Evolutionary conservation across 768 basidiomycete genomes (phyloP), one percentile per base, ranked within the genome.

Genomic region (Kwoniella heveanensis): DNA sequence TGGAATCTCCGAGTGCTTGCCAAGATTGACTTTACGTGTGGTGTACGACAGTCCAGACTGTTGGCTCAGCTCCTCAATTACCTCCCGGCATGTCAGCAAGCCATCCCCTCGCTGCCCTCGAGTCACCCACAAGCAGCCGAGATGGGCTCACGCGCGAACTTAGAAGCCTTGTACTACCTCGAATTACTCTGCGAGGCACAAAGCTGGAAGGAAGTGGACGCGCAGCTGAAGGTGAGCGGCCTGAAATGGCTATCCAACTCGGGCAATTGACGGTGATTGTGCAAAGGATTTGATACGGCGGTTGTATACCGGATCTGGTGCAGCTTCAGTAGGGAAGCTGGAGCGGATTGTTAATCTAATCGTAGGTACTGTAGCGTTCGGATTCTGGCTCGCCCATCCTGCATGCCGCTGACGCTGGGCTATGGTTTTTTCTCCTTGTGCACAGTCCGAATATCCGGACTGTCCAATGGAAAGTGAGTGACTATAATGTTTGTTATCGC

Each of bases 311-410:
- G 25, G n/a, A n/a, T 24, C 44, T 9, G 5, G 2, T 24, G n/a
- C 12, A 22, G 26, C 12, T 1, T 26, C 44, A 24, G 49, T 27
- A 3, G 30, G 57, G 27, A 58, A 36, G 36, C n/a, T 58, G 26
- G 57, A 58, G 25, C n/a, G 48, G 8, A 25, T 58, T 2, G 12
- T 27, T 7, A 58, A 58, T 36, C 57, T 58, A 12, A 1, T 58
- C 29, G 57, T 58, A 2, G 26, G 57, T 25, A 10, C 22, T 0
- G 21, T 39, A 5, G 12, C 12, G 24, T 55, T 22, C 9, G n/a
- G n/a, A 22, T 12, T 2, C 36, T 22, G 36, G 10, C 7, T 21
- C 5, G 30, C 32, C 37, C 32, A 24, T 56, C n/a, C n/a, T n/a
- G n/a, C 32, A 13, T 6, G 13, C 7, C 13, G 32, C 32, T 32